These are phyloP conservation scores for Elasticomyces elasticus DNA, from an alignment of 495 filamentous ascomycete genomes.

Conservation along the genomic window DNA sequence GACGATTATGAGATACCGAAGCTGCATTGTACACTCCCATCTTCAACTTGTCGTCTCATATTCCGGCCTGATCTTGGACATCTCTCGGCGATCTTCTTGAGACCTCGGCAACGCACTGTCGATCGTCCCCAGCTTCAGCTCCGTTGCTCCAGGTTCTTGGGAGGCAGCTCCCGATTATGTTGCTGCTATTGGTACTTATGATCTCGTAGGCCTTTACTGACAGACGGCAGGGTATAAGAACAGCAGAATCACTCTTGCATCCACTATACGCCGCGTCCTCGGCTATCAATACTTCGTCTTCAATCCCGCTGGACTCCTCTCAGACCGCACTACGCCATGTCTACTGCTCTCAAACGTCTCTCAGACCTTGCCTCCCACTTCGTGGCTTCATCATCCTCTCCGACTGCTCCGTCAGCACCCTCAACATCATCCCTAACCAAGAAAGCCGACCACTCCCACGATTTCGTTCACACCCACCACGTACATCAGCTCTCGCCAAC, in stretches of 20 bases:
- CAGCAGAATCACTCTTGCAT: too few relatives aligned
- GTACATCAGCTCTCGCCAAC: conserved; percentile 80
- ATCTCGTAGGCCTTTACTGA: too few relatives aligned
- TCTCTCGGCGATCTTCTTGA: background rate
- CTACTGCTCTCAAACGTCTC: conserved; percentile 46
- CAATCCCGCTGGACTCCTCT: background rate
- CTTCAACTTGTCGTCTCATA: background rate
- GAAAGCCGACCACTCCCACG: conserved; percentile 4
- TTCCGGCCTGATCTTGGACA: background rate
- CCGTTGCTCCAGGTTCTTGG: background rate
- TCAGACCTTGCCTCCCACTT: conserved; percentile 56
- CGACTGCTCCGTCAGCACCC: conserved; percentile 30
- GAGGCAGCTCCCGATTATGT: background rate
- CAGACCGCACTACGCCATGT: conserved; percentile 39
- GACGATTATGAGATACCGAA: too few relatives aligned
- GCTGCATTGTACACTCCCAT: too few relatives aligned
- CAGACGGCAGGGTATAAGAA: too few relatives aligned
- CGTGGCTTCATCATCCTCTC: conserved; percentile 31
- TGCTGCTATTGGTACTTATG: too few relatives aligned
- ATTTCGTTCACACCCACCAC: conserved; percentile 44
- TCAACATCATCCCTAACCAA: conserved; percentile 14
- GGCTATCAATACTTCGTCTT: too few relatives aligned
- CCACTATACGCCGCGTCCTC: too few relatives aligned
- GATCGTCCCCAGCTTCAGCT: background rate
- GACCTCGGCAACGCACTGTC: background rate